phyloP scores from a whole-genome alignment of 352 stramenopile genomes.

The Chrysophaeum taylorii region DNA sequence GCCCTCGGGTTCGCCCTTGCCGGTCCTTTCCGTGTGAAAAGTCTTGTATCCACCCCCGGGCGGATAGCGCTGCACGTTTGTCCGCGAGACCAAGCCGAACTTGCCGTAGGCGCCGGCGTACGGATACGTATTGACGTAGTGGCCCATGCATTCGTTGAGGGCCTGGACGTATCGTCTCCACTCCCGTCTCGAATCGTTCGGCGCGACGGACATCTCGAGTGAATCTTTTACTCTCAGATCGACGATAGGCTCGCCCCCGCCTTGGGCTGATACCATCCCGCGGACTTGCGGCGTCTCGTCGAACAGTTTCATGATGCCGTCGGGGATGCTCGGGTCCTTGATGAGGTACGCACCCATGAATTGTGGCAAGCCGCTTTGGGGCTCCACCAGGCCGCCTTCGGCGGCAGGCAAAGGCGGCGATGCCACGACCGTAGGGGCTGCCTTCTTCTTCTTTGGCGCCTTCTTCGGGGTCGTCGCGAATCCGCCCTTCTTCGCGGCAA shows the following conservation, averaged over 20 bases:
- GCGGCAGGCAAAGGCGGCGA: background rate
- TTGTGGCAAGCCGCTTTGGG: background rate
- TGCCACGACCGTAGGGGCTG: background rate
- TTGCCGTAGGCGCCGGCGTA: slow-evolving; percentile 1
- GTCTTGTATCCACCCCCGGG: slow-evolving; percentile 11
- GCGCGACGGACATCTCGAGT: background rate
- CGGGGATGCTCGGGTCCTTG: background rate
- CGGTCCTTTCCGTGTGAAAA: slow-evolving; percentile 8
- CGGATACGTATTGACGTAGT: background rate
- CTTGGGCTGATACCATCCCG: background rate
- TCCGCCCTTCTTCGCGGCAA: background rate
- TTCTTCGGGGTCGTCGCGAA: background rate
- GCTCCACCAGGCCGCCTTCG: background rate
- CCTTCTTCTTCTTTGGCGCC: background rate
- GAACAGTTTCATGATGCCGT: background rate
- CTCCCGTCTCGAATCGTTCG: background rate
- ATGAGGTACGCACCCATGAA: slow-evolving; percentile 6
- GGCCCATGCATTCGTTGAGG: background rate
- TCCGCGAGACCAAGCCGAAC: background rate
- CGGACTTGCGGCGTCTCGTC: background rate
- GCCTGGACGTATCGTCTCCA: background rate
- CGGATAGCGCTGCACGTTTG: slow-evolving; percentile 10
- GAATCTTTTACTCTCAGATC: slow-evolving; percentile 8
- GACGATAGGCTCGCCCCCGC: background rate
- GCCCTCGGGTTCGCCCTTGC: slow-evolving; percentile 6